Conservation (phyloP, 495 filamentous ascomycete genomes). For the Lichenothelia convexa region DNA sequence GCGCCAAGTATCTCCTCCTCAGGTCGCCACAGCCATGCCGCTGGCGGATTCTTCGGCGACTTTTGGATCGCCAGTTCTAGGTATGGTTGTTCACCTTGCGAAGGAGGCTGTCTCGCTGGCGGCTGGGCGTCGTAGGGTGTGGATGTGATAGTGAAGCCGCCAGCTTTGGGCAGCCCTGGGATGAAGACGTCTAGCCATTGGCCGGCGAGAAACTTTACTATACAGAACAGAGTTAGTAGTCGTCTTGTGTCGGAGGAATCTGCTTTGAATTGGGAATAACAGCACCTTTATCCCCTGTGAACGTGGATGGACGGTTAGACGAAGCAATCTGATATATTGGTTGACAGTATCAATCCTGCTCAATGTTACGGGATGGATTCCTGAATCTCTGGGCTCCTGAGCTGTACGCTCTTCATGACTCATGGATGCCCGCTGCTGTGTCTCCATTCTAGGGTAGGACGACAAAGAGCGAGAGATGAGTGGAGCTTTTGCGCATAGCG, state of each 20-base stretch:
- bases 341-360: constrained; percentile 12
- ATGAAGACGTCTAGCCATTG: constrained; percentile 84
- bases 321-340: constrained; percentile 8
- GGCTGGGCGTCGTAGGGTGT: constrained; percentile 28
- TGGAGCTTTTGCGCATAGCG: too few species aligned
- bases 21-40: constrained; percentile 56
- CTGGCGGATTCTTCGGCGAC: constrained; percentile 46
- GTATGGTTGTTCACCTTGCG: constrained; percentile 21
- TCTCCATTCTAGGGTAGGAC: too few species aligned
- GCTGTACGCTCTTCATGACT: constrained; percentile 13
- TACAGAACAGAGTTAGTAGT: too few species aligned
- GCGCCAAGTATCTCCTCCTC: constrained; percentile 34
- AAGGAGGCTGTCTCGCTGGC: not conserved
- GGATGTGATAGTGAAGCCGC: constrained; percentile 80
- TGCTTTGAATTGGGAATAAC: not conserved
- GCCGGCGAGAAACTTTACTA: constrained; percentile 51
- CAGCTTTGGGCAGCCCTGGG: constrained; percentile 44
- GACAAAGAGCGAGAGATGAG: too few species aligned
- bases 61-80: constrained; percentile 61
- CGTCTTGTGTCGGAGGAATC: too few species aligned
- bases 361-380: constrained; percentile 11
- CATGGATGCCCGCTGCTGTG: too few species aligned
- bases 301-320: constrained; percentile 4
- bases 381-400: constrained; percentile 8
- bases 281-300: not conserved